A percentile compares a stretch with the other conserved stretches of the same genome.
Conservation (phyloP, 345 rosid species). For the Sisymbrium altissimum region DNA sequence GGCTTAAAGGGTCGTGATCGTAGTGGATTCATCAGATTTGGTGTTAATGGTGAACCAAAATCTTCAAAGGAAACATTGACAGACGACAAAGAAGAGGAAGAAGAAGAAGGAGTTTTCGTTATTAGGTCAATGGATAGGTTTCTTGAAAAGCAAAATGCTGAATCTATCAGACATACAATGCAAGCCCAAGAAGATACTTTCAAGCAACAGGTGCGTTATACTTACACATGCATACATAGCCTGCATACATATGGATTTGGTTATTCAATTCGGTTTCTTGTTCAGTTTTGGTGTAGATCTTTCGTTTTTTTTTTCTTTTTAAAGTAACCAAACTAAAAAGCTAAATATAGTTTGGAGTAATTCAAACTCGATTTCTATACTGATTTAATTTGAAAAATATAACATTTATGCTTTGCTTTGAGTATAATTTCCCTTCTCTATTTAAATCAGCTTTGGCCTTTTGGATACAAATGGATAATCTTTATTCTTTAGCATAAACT, state of each 20-base stretch:
- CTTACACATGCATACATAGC: not conserved
- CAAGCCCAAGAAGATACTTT: conserved; percentile 74
- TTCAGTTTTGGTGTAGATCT: not conserved
- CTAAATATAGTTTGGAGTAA: not conserved
- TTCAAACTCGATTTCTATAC: not conserved
- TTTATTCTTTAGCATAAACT: not conserved
- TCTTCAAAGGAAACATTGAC: conserved; percentile 28
- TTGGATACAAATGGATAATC: not conserved
- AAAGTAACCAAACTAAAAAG: not conserved
- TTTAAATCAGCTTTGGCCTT: not conserved
- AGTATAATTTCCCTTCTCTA: not conserved
- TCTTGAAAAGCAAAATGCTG: conserved; percentile 44
- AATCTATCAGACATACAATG: conserved; percentile 71
- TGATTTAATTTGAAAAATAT: not conserved
- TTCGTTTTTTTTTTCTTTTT: not conserved
- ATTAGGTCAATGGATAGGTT: conserved; percentile 45
- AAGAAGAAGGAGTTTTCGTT: conserved; percentile 18
- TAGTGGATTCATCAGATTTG: conserved; percentile 28
- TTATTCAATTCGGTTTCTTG: not conserved
- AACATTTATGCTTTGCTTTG: not conserved
- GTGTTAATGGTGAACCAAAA: conserved; percentile 46
- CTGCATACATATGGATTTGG: not conserved
- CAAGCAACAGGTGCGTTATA: conserved; percentile 59
- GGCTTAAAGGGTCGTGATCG: conserved; percentile 35
- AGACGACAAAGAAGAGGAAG: conserved; percentile 14